Conservation (phyloP, 768 basidiomycete genomes). For the Nevesoporus exiguus region DNA sequence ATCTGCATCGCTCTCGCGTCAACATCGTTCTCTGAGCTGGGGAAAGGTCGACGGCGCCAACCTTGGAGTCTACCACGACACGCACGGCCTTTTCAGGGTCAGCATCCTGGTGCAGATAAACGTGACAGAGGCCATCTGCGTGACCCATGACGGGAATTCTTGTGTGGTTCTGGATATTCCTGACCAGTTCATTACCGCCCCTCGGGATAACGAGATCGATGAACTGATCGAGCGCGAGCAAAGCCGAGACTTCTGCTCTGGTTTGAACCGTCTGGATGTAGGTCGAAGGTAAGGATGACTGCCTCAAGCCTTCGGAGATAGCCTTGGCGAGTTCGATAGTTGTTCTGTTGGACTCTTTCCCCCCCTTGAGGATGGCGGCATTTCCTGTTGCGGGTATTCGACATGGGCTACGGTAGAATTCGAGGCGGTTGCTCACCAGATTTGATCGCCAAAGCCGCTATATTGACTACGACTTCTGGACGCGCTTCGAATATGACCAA, state of each 20-base stretch:
- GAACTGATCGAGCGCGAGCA: slow-evolving; percentile 84
- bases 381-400: slow-evolving; percentile 58
- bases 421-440: slow-evolving; percentile 57
- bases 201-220: slow-evolving; percentile 97
- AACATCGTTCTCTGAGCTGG: neutral
- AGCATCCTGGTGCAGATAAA: slow-evolving; percentile 85
- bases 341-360: slow-evolving; percentile 89
- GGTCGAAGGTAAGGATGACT: slow-evolving; percentile 67
- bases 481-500: slow-evolving; percentile 97
- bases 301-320: slow-evolving; percentile 73
- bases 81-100: slow-evolving; percentile 75
- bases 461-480: slow-evolving; percentile 97
- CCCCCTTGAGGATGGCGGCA: slow-evolving; percentile 95
- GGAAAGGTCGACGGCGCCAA: slow-evolving; percentile 28
- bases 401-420: neutral
- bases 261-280: slow-evolving; percentile 94
- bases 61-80: slow-evolving; percentile 89
- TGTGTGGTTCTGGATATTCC: slow-evolving; percentile 83
- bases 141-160: slow-evolving; percentile 99
- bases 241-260: slow-evolving; percentile 82
- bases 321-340: slow-evolving; percentile 71
- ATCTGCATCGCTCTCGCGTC: slow-evolving; percentile 43
- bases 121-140: slow-evolving; percentile 90
- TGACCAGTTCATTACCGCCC: slow-evolving; percentile 88
- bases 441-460: slow-evolving; percentile 93